phyloP scores from a whole-genome alignment of 768 basidiomycete genomes.

The Amanita polypyramis region DNA sequence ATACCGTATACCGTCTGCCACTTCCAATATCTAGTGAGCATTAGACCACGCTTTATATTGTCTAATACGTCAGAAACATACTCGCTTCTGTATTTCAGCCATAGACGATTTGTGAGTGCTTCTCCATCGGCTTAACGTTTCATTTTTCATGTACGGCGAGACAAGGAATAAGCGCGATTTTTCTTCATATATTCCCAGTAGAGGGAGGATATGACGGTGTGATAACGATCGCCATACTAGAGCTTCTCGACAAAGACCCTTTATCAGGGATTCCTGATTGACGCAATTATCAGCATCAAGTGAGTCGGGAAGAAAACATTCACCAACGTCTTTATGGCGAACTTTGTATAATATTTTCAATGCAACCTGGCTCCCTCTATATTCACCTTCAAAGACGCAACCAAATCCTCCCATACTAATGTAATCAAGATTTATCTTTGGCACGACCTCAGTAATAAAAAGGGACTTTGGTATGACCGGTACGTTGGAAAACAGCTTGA shows the following conservation, averaged over 20 bases:
- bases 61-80: slow-evolving; percentile 2
- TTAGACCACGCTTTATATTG: slow-evolving; percentile 35
- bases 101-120: slow-evolving; percentile 15
- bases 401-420: slow-evolving; percentile 70
- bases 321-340: slow-evolving; percentile 28
- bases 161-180: slow-evolving; percentile 74
- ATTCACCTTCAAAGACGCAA: slow-evolving; percentile 65
- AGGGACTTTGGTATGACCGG: neutral
- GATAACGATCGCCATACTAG: slow-evolving; percentile 58
- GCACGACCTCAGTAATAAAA: neutral
- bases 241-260: slow-evolving; percentile 60
- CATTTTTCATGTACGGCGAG: slow-evolving; percentile 57
- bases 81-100: neutral
- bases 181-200: slow-evolving; percentile 65
- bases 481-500: neutral
- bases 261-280: neutral
- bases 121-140: slow-evolving; percentile 52
- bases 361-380: slow-evolving; percentile 54
- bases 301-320: neutral
- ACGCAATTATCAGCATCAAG: no score
- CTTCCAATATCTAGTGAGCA: slow-evolving; percentile 57
- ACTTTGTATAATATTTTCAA: slow-evolving; percentile 60
- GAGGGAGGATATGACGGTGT: slow-evolving; percentile 60
- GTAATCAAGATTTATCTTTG: slow-evolving; percentile 10
- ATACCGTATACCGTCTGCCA: slow-evolving; percentile 76